Evolutionary conservation across 768 basidiomycete species (phyloP).

Genomic region (Naganishia antarctica): DNA sequence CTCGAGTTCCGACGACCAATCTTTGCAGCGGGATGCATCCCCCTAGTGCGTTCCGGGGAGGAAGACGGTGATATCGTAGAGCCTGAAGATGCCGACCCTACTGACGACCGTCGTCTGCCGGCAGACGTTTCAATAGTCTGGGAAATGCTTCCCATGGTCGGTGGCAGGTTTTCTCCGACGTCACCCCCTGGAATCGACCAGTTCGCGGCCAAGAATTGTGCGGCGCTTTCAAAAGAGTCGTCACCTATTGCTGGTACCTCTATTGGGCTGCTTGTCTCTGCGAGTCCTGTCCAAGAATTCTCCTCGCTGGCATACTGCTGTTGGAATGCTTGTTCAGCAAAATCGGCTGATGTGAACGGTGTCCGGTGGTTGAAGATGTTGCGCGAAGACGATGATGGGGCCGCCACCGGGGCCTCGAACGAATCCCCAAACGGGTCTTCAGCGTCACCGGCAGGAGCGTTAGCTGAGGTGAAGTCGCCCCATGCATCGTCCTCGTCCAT

Average conservation of each 20-base stretch:
- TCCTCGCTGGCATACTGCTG: conserved; percentile 33
- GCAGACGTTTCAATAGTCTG: conserved; percentile 1
- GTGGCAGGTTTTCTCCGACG: conserved; percentile 22
- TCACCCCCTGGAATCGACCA: conserved; percentile 31
- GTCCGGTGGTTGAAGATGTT: conserved; percentile 21
- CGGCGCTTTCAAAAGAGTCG: conserved; percentile 26
- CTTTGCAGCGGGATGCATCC: conserved; percentile 26
- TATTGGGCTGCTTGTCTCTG: conserved; percentile 11
- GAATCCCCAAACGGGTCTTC: conserved; percentile 47
- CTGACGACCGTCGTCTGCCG: not conserved
- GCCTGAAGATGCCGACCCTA: not conserved
- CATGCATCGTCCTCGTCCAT: conserved; percentile 41
- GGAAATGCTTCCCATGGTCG: conserved; percentile 15
- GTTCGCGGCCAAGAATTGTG: conserved; percentile 25
- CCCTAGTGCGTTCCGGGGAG: conserved; percentile 19
- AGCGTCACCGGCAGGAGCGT: conserved; percentile 19
- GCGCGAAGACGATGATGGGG: conserved; percentile 9
- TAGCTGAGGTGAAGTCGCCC: conserved; percentile 43
- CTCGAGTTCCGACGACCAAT: conserved; percentile 21
- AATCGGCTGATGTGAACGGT: conserved; percentile 46
- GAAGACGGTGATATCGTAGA: conserved; percentile 25
- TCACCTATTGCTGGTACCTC: conserved; percentile 18
- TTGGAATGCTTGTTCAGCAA: conserved; percentile 42
- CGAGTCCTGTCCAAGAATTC: conserved; percentile 15
- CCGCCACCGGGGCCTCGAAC: conserved; percentile 27